These are phyloP conservation scores for Polyporus tsugae DNA, from an alignment of 1,284 basidiomycete species.

Conservation along the genomic window DNA sequence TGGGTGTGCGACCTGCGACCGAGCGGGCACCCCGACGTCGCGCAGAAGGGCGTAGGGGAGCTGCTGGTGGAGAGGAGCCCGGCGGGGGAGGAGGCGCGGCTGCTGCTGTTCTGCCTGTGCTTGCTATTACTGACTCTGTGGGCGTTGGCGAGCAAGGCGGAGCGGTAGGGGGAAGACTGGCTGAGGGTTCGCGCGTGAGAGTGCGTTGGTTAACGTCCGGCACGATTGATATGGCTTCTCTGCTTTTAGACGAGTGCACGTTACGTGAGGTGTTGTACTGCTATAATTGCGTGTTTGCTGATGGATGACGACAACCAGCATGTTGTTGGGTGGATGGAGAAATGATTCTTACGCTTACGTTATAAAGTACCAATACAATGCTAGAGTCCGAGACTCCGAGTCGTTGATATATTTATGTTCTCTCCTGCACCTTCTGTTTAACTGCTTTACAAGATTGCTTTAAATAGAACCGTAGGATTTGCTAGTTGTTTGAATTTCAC, in stretches of 20 bases:
- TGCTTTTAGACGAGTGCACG: neutral
- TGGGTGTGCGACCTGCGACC: slow-evolving; percentile 61
- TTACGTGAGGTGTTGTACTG: neutral
- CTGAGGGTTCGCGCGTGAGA: neutral
- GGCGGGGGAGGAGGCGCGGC: slow-evolving; percentile 74
- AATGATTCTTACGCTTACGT: neutral
- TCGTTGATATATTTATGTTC: neutral
- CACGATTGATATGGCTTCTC: neutral
- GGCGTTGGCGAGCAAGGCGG: slow-evolving; percentile 41
- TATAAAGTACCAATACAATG: neutral
- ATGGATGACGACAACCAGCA: neutral
- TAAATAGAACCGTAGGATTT: neutral
- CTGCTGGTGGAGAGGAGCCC: slow-evolving; percentile 64
- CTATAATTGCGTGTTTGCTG: neutral
- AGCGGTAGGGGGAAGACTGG: neutral
- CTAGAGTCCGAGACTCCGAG: neutral
- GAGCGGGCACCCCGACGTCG: slow-evolving; percentile 45
- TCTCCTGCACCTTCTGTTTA: neutral
- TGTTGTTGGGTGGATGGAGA: neutral
- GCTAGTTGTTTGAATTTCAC: neutral
- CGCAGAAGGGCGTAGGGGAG: slow-evolving; percentile 44
- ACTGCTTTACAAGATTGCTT: neutral
- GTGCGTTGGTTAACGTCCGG: neutral
- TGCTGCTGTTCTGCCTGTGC: slow-evolving; percentile 63
- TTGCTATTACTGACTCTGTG: slow-evolving; percentile 64